phyloP scores from a whole-genome alignment of 208 protist species.

The Leishmania tropica region DNA sequence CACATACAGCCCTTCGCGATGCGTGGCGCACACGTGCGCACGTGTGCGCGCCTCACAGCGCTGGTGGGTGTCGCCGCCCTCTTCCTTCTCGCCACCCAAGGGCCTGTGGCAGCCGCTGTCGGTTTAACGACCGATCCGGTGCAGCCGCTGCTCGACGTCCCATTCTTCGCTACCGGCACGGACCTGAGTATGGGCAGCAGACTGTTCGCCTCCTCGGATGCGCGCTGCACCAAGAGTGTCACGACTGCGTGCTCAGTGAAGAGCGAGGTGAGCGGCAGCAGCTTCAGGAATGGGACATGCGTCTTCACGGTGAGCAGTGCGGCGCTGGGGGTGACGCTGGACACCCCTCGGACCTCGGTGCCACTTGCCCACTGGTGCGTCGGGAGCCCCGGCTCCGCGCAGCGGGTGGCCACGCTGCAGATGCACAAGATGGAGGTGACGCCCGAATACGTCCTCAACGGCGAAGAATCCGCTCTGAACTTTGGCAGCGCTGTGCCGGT shows the following conservation, averaged over 20 bases:
- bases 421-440: slow-evolving; percentile 7
- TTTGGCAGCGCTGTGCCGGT: slow-evolving; percentile 1
- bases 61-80: background rate
- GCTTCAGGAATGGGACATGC: slow-evolving; percentile 9
- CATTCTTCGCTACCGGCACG: slow-evolving; percentile 1
- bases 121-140: background rate
- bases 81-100: background rate
- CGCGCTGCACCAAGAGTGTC: background rate
- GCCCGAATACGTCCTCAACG: background rate
- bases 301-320: slow-evolving; percentile 2
- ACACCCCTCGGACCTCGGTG: background rate
- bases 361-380: slow-evolving; percentile 6
- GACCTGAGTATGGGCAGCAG: background rate
- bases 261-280: background rate
- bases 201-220: slow-evolving; percentile 5
- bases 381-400: background rate
- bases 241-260: background rate
- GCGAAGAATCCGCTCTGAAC: background rate
- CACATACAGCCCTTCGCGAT: background rate
- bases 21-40: background rate
- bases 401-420: slow-evolving; percentile 3
- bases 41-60: background rate
- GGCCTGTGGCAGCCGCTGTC: background rate
- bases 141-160: slow-evolving; percentile 11
- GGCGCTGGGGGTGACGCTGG: background rate